Percentiles rank a stretch among this genome's conserved stretches.
Evolutionary conservation across 129 eudicot species (phyloP).

Genomic region (sunflower (Helianthus annuus)): DNA sequence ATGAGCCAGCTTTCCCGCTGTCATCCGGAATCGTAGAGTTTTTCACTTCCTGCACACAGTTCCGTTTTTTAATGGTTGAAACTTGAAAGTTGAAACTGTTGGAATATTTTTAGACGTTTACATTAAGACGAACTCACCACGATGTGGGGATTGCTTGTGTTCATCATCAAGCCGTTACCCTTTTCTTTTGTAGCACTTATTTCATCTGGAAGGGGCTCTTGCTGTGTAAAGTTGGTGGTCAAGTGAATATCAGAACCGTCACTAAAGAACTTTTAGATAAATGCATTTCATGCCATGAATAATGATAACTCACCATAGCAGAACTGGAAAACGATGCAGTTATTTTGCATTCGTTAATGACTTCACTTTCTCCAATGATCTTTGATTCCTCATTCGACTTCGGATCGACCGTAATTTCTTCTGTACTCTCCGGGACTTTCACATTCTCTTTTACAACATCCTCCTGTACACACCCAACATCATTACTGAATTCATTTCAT

Average conservation of each 20-base stretch:
- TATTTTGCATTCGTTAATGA: neutral
- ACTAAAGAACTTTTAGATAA: neutral
- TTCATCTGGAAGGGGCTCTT: neutral
- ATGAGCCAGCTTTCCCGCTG: neutral
- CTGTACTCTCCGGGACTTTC: neutral
- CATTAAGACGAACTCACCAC: constrained; percentile 24
- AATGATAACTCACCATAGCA: constrained; percentile 10
- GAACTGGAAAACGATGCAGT: neutral
- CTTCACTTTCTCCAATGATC: constrained; percentile 20
- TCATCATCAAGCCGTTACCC: neutral
- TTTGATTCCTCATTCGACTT: constrained; percentile 11
- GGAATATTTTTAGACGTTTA: neutral
- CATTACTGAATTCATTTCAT: neutral
- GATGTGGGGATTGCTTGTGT: neutral
- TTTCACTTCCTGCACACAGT: constrained; percentile 21
- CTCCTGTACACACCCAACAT: neutral
- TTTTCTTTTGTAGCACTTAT: neutral
- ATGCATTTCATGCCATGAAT: neutral
- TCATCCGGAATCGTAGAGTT: neutral
- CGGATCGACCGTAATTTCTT: neutral
- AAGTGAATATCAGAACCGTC: neutral
- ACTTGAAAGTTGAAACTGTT: neutral
- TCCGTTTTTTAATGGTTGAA: neutral
- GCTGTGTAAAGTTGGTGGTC: constrained; percentile 6
- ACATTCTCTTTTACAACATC: neutral